Evolutionary conservation across 2,329 filamentous ascomycete species (phyloP).

Genomic region (Curvularia sp.): DNA sequence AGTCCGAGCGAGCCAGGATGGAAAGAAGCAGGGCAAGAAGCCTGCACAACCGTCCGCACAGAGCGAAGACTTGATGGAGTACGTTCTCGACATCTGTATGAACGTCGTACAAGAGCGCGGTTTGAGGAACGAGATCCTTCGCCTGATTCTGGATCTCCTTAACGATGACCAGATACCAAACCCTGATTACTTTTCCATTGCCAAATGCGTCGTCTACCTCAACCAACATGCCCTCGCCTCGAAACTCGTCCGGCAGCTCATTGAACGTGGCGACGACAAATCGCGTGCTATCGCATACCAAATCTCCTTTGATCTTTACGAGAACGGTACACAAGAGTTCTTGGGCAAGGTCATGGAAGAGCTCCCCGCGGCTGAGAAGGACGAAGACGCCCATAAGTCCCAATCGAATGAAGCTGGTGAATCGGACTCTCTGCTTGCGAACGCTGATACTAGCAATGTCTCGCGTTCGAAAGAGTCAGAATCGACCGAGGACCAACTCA

Average conservation of each 20-base stretch:
- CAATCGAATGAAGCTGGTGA: slow-evolving; percentile 59
- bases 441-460: slow-evolving; percentile 62
- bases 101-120: slow-evolving; percentile 93
- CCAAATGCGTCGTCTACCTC: slow-evolving; percentile 95
- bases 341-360: slow-evolving; percentile 85
- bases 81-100: slow-evolving; percentile 95
- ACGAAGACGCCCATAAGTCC: slow-evolving; percentile 51
- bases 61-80: slow-evolving; percentile 95
- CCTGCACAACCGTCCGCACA: slow-evolving; percentile 63
- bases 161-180: slow-evolving; percentile 90
- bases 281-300: slow-evolving; percentile 91
- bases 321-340: slow-evolving; percentile 98
- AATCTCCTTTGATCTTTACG: slow-evolving; percentile 96
- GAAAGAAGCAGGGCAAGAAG: slow-evolving; percentile 70
- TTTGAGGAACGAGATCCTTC: slow-evolving; percentile 82
- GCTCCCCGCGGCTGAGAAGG: slow-evolving; percentile 64
- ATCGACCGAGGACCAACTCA: slow-evolving; percentile 59
- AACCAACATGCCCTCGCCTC: slow-evolving; percentile 92
- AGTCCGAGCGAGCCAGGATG: slow-evolving; percentile 84
- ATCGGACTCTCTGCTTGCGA: slow-evolving; percentile 64
- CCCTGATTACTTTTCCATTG: slow-evolving; percentile 97
- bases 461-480: slow-evolving; percentile 57
- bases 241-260: slow-evolving; percentile 80
- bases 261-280: slow-evolving; percentile 77
- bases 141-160: slow-evolving; percentile 91